A percentile compares a stretch with the other conserved stretches of the same genome.
phyloP scores from a whole-genome alignment of 441 rosid genomes.

The Euphorbia neoarborescens region DNA sequence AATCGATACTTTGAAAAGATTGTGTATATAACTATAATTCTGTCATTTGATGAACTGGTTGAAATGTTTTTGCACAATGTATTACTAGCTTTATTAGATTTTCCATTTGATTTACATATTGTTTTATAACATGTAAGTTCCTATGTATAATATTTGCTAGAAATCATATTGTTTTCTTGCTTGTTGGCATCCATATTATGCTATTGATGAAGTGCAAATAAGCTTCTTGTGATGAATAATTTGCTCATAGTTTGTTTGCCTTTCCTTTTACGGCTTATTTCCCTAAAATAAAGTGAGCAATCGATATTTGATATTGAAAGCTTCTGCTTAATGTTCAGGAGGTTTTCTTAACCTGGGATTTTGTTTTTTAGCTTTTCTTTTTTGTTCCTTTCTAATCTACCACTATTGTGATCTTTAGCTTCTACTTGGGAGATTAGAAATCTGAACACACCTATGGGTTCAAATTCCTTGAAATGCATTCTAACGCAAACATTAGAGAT shows the following conservation, averaged over 20 bases:
- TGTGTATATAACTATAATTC: background rate
- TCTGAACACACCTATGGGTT: slow-evolving; percentile 58
- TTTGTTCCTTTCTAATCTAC: background rate
- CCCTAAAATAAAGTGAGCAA: background rate
- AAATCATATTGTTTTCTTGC: background rate
- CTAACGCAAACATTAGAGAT: slow-evolving; percentile 87
- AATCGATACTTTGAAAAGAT: background rate
- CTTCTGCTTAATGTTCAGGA: background rate
- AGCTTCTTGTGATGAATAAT: slow-evolving; percentile 2
- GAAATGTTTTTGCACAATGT: background rate
- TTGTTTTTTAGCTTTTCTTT: slow-evolving; percentile 12
- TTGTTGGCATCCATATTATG: background rate
- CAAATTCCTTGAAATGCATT: slow-evolving; percentile 57
- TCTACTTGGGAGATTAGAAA: slow-evolving; percentile 92
- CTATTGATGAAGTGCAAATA: no score
- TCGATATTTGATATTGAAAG: background rate
- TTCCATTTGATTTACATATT: background rate
- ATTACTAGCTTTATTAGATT: background rate
- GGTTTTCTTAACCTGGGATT: slow-evolving; percentile 11
- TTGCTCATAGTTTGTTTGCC: slow-evolving; percentile 1
- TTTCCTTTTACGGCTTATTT: background rate
- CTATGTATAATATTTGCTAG: background rate
- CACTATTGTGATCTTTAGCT: slow-evolving; percentile 43
- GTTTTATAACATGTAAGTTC: background rate
- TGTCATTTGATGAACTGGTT: background rate